These are phyloP conservation scores for Stromatinia cepivora DNA, from an alignment of 2,329 filamentous ascomycete genomes.

Conservation along the genomic window DNA sequence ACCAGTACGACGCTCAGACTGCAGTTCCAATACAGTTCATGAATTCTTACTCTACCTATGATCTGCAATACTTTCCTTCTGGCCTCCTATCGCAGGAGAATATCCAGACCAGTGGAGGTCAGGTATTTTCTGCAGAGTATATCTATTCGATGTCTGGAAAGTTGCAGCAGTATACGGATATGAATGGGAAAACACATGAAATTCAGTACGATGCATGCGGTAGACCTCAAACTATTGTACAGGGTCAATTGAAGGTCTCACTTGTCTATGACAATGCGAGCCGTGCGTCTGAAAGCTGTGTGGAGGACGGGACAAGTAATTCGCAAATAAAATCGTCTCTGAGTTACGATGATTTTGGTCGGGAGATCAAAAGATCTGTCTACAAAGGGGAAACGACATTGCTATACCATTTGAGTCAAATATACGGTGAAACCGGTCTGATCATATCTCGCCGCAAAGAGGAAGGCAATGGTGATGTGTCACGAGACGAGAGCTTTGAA, in stretches of 20 bases:
- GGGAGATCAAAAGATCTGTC: constrained; percentile 16
- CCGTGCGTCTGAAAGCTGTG: constrained; percentile 7
- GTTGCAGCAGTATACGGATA: constrained; percentile 12
- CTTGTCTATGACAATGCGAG: constrained; percentile 17
- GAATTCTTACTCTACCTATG: not conserved
- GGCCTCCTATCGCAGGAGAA: constrained; percentile 8
- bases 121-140: not conserved
- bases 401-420: constrained; percentile 11
- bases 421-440: constrained; percentile 9
- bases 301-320: constrained; percentile 1
- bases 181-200: constrained; percentile 6
- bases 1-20: constrained; percentile 4
- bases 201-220: constrained; percentile 11
- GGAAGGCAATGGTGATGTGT: not conserved
- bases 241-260: constrained; percentile 8
- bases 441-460: constrained; percentile 8
- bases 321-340: not conserved
- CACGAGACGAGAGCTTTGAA: constrained; percentile 11
- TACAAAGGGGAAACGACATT: not conserved
- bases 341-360: constrained; percentile 15
- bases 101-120: not conserved
- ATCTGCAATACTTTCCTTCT: constrained; percentile 16
- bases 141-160: constrained; percentile 12
- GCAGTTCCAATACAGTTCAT: constrained; percentile 3
- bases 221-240: not conserved